phyloP scores from a whole-genome alignment of 1,139 yeast species.

The Candida sp. region DNA sequence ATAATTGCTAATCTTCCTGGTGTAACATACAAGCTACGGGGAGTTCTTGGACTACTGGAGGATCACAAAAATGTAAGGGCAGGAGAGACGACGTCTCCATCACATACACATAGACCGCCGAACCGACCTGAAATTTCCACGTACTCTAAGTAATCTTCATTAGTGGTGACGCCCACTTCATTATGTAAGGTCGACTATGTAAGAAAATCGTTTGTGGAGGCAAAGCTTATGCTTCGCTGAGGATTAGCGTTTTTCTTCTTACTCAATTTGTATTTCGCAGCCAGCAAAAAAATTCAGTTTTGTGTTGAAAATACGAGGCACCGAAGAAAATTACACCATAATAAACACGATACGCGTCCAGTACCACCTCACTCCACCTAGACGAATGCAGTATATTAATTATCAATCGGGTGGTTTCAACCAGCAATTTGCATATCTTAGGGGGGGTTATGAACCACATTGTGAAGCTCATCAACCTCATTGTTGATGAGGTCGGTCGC shows the following conservation, averaged over 20 bases:
- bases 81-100: background rate
- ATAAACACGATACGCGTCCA: background rate
- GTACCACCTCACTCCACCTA: background rate
- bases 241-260: conserved; percentile 8
- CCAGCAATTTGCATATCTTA: background rate
- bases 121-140: background rate
- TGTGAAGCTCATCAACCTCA: background rate
- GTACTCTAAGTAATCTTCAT: background rate
- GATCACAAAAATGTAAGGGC: too few species aligned
- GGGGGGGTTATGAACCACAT: background rate
- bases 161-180: background rate
- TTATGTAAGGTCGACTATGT: background rate
- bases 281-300: conserved; percentile 6
- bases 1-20: background rate
- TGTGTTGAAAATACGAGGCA: conserved; percentile 14
- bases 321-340: conserved; percentile 5
- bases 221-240: background rate
- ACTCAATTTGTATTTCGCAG: conserved; percentile 11
- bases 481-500: background rate
- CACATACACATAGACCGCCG: too few species aligned
- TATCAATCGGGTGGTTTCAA: background rate
- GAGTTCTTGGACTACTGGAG: too few species aligned
- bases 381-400: background rate
- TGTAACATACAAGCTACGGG: background rate
- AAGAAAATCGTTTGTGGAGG: too few species aligned